Evolutionary conservation across 2,329 filamentous ascomycete genomes (phyloP).

Genomic region (Exophiala sp.): DNA sequence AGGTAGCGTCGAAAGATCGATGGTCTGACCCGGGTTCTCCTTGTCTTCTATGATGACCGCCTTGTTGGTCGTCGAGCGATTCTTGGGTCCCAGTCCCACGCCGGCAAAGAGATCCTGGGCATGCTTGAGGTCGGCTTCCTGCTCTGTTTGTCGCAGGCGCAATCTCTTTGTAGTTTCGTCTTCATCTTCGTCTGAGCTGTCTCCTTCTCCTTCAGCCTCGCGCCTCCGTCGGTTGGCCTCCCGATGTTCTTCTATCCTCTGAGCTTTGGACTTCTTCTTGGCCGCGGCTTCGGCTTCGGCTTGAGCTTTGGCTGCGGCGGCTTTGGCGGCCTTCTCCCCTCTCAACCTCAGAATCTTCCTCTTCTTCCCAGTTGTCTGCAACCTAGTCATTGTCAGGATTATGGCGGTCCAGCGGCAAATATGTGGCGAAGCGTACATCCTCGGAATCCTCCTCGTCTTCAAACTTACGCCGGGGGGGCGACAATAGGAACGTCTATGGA

Average conservation of each 20-base stretch:
- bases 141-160: constrained; percentile 70
- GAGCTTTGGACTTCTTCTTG: constrained; percentile 80
- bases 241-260: constrained; percentile 77
- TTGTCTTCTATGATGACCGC: constrained; percentile 63
- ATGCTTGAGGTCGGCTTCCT: constrained; percentile 82
- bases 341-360: constrained; percentile 93
- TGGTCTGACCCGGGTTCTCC: constrained; percentile 66
- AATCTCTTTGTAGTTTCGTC: constrained; percentile 66
- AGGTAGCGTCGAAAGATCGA: constrained; percentile 73
- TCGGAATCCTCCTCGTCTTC: constrained; percentile 84
- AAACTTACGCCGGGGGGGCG: constrained; percentile 60
- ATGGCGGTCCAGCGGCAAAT: not conserved
- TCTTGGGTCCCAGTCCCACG: constrained; percentile 65
- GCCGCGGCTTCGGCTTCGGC: constrained; percentile 81
- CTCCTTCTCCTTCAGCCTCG: constrained; percentile 52
- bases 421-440: constrained; percentile 54
- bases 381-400: constrained; percentile 51
- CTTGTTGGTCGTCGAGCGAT: constrained; percentile 59
- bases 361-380: constrained; percentile 93
- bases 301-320: constrained; percentile 77
- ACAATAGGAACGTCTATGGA: constrained; percentile 30
- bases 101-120: constrained; percentile 85
- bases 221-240: constrained; percentile 56
- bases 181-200: constrained; percentile 64
- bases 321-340: constrained; percentile 90